Conservation (phyloP, 176 grass and related monocot species). For the Aegilops longissima region DNA sequence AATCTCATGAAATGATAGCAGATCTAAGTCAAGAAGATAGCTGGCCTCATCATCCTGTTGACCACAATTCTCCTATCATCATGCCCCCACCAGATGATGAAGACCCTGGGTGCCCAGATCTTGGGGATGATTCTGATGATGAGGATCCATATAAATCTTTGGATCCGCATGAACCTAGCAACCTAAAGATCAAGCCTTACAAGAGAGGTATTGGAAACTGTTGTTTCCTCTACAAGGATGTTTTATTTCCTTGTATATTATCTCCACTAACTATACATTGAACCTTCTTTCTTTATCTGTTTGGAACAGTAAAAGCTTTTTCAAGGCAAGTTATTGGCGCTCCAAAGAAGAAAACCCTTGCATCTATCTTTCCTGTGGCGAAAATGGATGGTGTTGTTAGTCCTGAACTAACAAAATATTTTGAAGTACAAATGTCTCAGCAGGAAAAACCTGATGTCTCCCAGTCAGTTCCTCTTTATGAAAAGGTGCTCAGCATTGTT, state of each 20-base stretch:
- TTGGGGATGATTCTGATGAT: constrained; percentile 63
- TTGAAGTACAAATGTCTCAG: constrained; percentile 56
- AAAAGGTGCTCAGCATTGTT: constrained; percentile 58
- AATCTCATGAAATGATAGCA: constrained; percentile 33
- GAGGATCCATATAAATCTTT: constrained; percentile 79
- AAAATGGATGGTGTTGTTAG: constrained; percentile 55
- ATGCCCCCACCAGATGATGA: constrained; percentile 49
- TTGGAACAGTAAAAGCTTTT: constrained; percentile 71
- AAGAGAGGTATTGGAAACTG: constrained; percentile 55
- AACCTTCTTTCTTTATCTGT: constrained; percentile 35
- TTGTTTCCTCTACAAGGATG: constrained; percentile 17
- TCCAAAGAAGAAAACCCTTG: constrained; percentile 39
- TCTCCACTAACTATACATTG: constrained; percentile 28
- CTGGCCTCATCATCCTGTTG: constrained; percentile 33
- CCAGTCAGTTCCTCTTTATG: constrained; percentile 56
- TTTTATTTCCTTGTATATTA: constrained; percentile 23
- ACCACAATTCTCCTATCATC: constrained; percentile 30
- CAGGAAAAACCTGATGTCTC: constrained; percentile 51
- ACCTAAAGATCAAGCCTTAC: constrained; percentile 80
- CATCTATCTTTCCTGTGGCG: constrained; percentile 81
- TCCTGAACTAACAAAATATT: constrained; percentile 48
- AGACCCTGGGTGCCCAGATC: constrained; percentile 47
- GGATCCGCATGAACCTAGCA: constrained; percentile 86
- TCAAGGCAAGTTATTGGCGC: constrained; percentile 35
- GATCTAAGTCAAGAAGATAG: constrained; percentile 37